These are phyloP conservation scores for Asterochloris erici DNA, from an alignment of 139 green algal species.

Conservation along the genomic window DNA sequence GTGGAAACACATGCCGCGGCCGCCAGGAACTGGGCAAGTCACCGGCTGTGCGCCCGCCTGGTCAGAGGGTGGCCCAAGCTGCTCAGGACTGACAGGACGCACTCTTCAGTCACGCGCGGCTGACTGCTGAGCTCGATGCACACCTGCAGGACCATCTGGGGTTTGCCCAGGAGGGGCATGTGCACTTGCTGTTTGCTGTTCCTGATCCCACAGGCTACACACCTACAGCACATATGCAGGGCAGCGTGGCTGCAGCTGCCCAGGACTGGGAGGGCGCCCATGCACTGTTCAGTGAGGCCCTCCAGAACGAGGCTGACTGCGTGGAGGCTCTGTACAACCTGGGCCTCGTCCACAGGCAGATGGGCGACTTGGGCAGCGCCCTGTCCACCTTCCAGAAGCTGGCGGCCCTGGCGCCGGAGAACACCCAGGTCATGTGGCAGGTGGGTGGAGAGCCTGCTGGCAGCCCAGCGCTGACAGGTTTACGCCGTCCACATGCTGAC, in stretches of 20 bases:
- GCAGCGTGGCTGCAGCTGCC: slow-evolving; percentile 32
- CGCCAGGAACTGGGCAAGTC: too few species aligned
- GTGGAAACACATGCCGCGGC: background rate
- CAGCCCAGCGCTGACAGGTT: background rate
- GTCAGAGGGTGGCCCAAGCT: too few species aligned
- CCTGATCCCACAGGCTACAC: too few species aligned
- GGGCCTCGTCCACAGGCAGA: slow-evolving; percentile 46
- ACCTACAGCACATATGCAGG: slow-evolving; percentile 1
- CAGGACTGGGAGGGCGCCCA: slow-evolving; percentile 45
- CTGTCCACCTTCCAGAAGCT: slow-evolving; percentile 69
- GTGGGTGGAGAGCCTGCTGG: slow-evolving; percentile 1
- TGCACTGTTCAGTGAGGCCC: slow-evolving; percentile 59
- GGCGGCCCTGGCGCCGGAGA: slow-evolving; percentile 64
- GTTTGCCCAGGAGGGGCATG: too few species aligned
- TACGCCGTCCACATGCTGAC: background rate
- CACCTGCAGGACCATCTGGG: too few species aligned
- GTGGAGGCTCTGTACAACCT: slow-evolving; percentile 80
- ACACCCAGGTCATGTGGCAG: slow-evolving; percentile 66
- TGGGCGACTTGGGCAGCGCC: slow-evolving; percentile 30
- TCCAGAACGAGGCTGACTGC: slow-evolving; percentile 71
- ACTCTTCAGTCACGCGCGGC: too few species aligned
- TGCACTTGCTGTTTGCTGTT: too few species aligned
- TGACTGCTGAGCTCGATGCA: too few species aligned
- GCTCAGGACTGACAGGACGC: too few species aligned
- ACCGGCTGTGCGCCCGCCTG: too few species aligned